phyloP scores from a whole-genome alignment of 768 basidiomycete genomes.

The Phaeotremella skinneri region DNA sequence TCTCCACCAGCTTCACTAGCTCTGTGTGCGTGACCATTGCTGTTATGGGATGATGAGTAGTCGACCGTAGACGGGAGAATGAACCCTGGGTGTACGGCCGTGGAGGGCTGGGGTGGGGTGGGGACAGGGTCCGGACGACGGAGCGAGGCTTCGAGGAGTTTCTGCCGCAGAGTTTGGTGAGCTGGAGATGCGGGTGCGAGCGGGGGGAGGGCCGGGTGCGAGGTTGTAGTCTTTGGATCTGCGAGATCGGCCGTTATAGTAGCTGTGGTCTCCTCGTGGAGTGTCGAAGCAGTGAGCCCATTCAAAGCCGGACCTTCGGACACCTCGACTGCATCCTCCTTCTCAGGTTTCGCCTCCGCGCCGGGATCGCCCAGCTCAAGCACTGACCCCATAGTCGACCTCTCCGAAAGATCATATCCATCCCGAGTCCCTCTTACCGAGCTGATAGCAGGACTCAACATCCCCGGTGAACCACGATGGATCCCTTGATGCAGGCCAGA shows the following conservation, averaged over 20 bases:
- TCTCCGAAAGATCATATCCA: not conserved
- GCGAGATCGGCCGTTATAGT: too few relatives aligned
- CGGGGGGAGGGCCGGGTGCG: not conserved
- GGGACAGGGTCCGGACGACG: constrained; percentile 9
- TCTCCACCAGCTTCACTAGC: too few relatives aligned
- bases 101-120: not conserved
- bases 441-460: constrained; percentile 4
- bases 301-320: too few relatives aligned
- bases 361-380: not conserved
- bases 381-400: too few relatives aligned
- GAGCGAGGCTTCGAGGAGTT: constrained; percentile 3
- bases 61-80: not conserved
- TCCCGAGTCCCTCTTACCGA: constrained; percentile 3
- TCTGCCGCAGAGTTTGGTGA: not conserved
- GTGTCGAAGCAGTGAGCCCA: too few relatives aligned
- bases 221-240: too few relatives aligned
- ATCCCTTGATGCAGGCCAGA: not conserved
- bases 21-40: too few relatives aligned
- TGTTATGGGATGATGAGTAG: not conserved
- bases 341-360: too few relatives aligned
- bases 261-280: too few relatives aligned
- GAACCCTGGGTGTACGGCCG: not conserved
- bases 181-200: not conserved
- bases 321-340: too few relatives aligned
- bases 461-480: not conserved